phyloP scores from a whole-genome alignment of 768 basidiomycete genomes.

The Mycena amicta region DNA sequence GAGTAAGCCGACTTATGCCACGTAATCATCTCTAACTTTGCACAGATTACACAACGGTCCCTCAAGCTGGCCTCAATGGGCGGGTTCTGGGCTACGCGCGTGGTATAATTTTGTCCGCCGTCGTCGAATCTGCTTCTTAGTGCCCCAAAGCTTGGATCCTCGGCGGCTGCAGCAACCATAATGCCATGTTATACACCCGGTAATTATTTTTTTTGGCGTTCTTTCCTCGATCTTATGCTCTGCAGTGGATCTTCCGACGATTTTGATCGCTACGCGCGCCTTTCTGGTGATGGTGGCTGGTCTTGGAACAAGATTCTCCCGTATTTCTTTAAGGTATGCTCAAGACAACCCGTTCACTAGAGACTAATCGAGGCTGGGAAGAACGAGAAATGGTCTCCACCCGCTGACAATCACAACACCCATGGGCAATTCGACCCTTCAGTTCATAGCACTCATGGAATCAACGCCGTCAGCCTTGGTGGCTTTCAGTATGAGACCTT shows the following conservation, averaged over 20 bases:
- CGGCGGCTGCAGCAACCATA: neutral
- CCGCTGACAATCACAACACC: slow-evolving; percentile 42
- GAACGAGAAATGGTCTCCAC: slow-evolving; percentile 40
- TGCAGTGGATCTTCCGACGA: slow-evolving; percentile 35
- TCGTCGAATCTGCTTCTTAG: neutral
- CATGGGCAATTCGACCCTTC: slow-evolving; percentile 38
- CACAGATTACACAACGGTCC: slow-evolving; percentile 23
- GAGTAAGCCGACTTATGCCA: neutral
- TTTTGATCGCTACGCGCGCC: slow-evolving; percentile 34
- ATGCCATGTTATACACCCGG: neutral
- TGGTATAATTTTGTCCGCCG: slow-evolving; percentile 9
- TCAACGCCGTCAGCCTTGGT: slow-evolving; percentile 34
- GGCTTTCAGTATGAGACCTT: slow-evolving; percentile 30
- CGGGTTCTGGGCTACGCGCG: slow-evolving; percentile 16
- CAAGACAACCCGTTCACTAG: too few relatives aligned
- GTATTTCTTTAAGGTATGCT: slow-evolving; percentile 36
- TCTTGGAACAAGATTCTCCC: slow-evolving; percentile 38
- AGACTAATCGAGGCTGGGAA: too few relatives aligned
- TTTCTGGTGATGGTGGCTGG: slow-evolving; percentile 41
- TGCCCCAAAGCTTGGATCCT: neutral
- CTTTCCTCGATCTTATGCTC: slow-evolving; percentile 32
- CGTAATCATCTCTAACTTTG: neutral
- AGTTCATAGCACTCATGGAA: slow-evolving; percentile 39
- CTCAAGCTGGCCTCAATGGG: slow-evolving; percentile 22
- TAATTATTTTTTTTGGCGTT: neutral